Evolutionary conservation across 257 asterid species (phyloP), one percentile per base, ranked within the genome.

Genomic region (Solanum ossicruentum): DNA sequence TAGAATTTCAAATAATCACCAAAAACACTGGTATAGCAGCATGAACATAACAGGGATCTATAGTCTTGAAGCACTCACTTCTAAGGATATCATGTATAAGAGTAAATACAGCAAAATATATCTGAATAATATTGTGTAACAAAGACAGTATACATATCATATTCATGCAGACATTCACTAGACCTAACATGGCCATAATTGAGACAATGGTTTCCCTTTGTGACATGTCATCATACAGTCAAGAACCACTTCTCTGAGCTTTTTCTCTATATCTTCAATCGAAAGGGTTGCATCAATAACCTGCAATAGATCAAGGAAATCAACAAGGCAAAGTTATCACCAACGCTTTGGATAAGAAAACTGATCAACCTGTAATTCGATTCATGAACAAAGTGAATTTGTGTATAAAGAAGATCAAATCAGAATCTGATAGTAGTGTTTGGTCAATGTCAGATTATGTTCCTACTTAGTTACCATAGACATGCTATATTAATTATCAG

Each of bases 281-380:
- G 98, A 87, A 84, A 90, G 93, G 58, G 92, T 88, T 63, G 97
- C 98, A 87, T 96, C 98, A 61, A 94, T 71, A 20, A 90, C 87
- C 99, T 96, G 86, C 89, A 89, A 86, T 13, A 10, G 41, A 78
- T 23, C 78, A 58, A 32, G n/a, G 26, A 61, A 80, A 84, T 60
- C 82, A 80, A 23, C 55, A 56, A 26, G 26, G 81, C 49, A 52
- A 78, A 26, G 65, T 3, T 9, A 78, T 52, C 82, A 26, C 65
- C 8, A 26, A 78, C 8, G 49, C 47, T 16, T 78, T 0, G 17
- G 26, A 17, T 12, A 52, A 26, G 26, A 70, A 51, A 78, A 17
- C 49, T 28, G 66, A 28, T 78, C 28, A 17, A 15, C 21, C 16
- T 28, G 12, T 10, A 9, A 18, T 52, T 52, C 28, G 28, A 12